Conservation (phyloP, 805 yeast genomes). For the Alloascoidea hylecoeti region DNA sequence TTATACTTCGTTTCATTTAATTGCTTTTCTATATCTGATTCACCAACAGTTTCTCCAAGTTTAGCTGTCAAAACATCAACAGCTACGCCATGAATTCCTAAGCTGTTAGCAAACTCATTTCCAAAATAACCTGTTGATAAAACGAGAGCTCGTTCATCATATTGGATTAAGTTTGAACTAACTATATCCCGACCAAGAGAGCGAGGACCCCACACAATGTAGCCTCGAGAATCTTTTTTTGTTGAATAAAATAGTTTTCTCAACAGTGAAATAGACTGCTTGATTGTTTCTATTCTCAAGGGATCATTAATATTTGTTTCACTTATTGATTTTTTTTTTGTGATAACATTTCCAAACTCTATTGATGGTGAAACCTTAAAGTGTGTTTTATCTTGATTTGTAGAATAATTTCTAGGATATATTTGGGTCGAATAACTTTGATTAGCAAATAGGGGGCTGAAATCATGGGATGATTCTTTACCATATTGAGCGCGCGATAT, state of each 20-base stretch:
- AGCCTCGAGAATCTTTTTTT: conserved; percentile 56
- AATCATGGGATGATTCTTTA: too few species aligned
- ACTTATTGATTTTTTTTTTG: too few species aligned
- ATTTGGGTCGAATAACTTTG: too few species aligned
- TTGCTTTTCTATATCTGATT: conserved; percentile 32
- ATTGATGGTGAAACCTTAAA: too few species aligned
- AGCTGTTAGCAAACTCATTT: conserved; percentile 66
- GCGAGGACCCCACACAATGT: conserved; percentile 85
- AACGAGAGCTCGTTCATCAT: conserved; percentile 62
- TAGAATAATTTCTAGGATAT: too few species aligned
- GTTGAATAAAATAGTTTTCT: conserved; percentile 64
- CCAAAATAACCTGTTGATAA: conserved; percentile 72
- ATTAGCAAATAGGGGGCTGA: too few species aligned
- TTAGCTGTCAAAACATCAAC: conserved; percentile 33
- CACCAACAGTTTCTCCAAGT: neutral
- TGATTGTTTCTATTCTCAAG: too few species aligned
- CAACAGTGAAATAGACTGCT: too few species aligned
- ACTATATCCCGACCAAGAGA: conserved; percentile 92
- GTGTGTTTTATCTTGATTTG: too few species aligned
- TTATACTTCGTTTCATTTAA: conserved; percentile 42
- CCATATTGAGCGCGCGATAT: too few species aligned
- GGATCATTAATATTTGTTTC: too few species aligned
- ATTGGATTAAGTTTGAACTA: conserved; percentile 56
- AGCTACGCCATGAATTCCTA: conserved; percentile 57
- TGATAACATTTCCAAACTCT: too few species aligned